A percentile compares a stretch with the other conserved stretches of the same genome.
phyloP scores from a whole-genome alignment of 306 rosid species.

The Hippophae gyantsensis region DNA sequence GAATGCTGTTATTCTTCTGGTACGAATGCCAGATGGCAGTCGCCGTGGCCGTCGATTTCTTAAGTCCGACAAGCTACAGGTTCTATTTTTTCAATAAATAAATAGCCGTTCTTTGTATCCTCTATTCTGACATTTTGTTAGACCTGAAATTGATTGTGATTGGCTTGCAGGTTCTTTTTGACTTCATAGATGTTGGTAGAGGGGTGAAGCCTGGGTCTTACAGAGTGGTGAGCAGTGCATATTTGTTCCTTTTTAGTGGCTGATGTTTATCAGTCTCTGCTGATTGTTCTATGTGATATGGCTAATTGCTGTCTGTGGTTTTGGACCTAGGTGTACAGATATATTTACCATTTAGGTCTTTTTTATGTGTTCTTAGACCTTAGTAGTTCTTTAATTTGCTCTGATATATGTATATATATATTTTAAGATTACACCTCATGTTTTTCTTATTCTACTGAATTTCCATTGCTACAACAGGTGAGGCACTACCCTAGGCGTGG shows the following conservation, averaged over 20 bases:
- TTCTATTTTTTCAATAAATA: slow-evolving; percentile 13
- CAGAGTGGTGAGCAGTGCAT: slow-evolving; percentile 66
- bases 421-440: too few relatives aligned
- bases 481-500: too few relatives aligned
- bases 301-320: neutral
- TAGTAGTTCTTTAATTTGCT: too few relatives aligned
- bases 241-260: neutral
- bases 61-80: slow-evolving; percentile 81
- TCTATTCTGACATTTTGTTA: slow-evolving; percentile 10
- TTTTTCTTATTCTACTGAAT: too few relatives aligned
- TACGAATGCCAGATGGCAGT: slow-evolving; percentile 93
- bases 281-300: neutral
- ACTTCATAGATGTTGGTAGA: slow-evolving; percentile 80
- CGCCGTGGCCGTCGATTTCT: slow-evolving; percentile 89
- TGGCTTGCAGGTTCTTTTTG: slow-evolving; percentile 61
- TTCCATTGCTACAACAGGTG: too few relatives aligned
- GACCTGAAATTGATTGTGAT: slow-evolving; percentile 9
- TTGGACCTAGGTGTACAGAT: too few relatives aligned
- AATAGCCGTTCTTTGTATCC: neutral
- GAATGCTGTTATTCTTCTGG: slow-evolving; percentile 63
- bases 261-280: slow-evolving; percentile 5
- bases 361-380: too few relatives aligned
- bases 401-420: too few relatives aligned
- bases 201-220: slow-evolving; percentile 68
- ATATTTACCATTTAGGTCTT: too few relatives aligned